Evolutionary conservation across 805 yeast species (phyloP), one percentile per base, ranked within the genome.

Genomic region (Kodamaea sagamina): DNA sequence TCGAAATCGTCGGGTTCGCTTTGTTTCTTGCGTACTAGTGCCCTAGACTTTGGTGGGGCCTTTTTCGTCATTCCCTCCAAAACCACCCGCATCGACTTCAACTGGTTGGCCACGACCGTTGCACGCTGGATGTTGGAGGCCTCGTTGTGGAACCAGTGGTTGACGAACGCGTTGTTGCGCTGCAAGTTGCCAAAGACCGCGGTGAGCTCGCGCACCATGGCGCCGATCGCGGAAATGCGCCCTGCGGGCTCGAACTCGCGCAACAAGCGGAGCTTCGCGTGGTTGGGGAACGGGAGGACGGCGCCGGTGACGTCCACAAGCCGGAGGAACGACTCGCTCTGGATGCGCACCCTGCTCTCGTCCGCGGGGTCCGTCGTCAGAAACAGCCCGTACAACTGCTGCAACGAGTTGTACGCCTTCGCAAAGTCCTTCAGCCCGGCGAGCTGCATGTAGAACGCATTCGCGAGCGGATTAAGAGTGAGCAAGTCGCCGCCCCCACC

Each of bases 381-480:
- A 49, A 62, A 42, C 61, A 62, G 22, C 11, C 59, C 56, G 46
- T 55, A 60, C 25, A 73, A 47, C 19, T 64, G 64, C 41, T 67
- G 72, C 38, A 74, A 56, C 34, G 70, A 65, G 3, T 54, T 46
- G 57, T 75, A 74, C 0, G 81, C 76, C 29, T 63, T 65, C 13
- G 66, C 62, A 46, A 76, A 77, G 41, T 72, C 77, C 27, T 65
- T 68, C 29, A 75, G 69, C 1, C 72, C 74, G 2, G 71, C 71
- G 41, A 83, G 64, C 54, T 81, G 86, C 36, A 77, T 56, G 49
- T 71, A 75, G n/a, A 83, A 61, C 0, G 82, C 72, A 48, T 75
- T 75, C 0, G 86, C 79, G 41, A 83, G 59, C 0, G 89, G 89
- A 8, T 83, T 73, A 15, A 83, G 61, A 2, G 77, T 65, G 16